Base-by-base conservation (phyloP, 2,329 filamentous ascomycete species). In the Westerdykella aurantiaca region DNA sequence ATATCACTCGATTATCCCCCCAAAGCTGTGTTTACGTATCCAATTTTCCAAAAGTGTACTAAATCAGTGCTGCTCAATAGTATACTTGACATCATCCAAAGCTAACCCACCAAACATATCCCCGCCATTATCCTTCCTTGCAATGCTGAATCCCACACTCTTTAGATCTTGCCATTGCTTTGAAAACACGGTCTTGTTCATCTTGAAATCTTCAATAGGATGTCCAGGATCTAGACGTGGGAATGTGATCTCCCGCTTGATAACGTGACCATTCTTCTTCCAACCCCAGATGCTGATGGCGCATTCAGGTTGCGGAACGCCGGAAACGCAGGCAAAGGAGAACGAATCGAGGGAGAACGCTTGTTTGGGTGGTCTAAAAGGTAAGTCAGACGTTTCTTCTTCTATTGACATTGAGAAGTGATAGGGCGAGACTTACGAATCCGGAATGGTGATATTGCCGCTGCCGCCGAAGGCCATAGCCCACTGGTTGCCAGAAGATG, bases 81-180 rank as follows among this genome's bases (percentile, higher is more conserved):
- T 53, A 31, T 57, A 57, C 42, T 46, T 50, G 13, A 57, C 46
- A 45, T 57, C 53, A 45, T 57, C 53, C 39, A 57, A 43, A 31
- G 48, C 48, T 25, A 57, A 42, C 11, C 53, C 53, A 11, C 50
- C 53, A 48, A 39, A 57, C 50, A 57, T 51, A 42, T 55, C 47
- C 5, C 52, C 53, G 6, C 50, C 53, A 46, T 57, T 50, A 47
- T 57, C 53, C 31, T 41, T 42, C 21, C 52, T 44, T 6, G 53
- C 50, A 41, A 57, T 57, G 22, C 50, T 51, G 34, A 57, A 57
- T n/a, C 53, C 52, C 5, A 57, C 29, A 47, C 53, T 57, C 48
- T 52, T 51, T 23, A 57, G 33, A 14, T 44, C 50, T 16, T 34
- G 23, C 50, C 50, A 57, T 10, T 53, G 43, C 4, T 34, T 14